Conservation (phyloP, 345 rosid genomes). For the Eucalyptus guilfoylei region DNA sequence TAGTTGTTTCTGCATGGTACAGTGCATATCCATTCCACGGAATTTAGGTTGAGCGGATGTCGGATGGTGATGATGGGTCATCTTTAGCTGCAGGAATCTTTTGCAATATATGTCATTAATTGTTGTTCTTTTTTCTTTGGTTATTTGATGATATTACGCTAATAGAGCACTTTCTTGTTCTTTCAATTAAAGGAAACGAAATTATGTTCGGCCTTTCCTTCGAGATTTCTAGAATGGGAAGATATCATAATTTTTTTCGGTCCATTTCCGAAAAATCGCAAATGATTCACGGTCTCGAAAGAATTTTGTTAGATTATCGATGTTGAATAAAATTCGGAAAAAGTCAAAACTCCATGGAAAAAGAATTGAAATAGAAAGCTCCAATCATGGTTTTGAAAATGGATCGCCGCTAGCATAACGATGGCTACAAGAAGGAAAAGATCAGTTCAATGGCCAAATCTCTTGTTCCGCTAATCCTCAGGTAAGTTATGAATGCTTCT, state of each 20-base stretch:
- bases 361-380: not conserved
- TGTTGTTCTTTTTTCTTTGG: not conserved
- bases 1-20: not conserved
- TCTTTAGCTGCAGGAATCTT: not conserved
- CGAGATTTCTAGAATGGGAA: not conserved
- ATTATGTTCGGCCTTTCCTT: not conserved
- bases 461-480: not conserved
- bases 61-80: not conserved
- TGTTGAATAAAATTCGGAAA: too few relatives aligned
- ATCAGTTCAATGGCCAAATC: not conserved
- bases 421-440: not conserved
- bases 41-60: not conserved
- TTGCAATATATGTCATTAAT: not conserved
- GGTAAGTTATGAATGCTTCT: not conserved
- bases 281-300: not conserved
- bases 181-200: not conserved
- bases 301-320: too few relatives aligned
- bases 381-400: not conserved
- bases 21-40: accelerated
- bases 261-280: not conserved
- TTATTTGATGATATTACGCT: not conserved
- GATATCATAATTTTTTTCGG: not conserved
- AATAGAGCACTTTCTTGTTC: not conserved
- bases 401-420: not conserved
- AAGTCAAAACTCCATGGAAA: not conserved